These are phyloP conservation scores for Microcyclospora tardicrescens DNA, from an alignment of 2,329 filamentous ascomycete genomes.

Conservation along the genomic window DNA sequence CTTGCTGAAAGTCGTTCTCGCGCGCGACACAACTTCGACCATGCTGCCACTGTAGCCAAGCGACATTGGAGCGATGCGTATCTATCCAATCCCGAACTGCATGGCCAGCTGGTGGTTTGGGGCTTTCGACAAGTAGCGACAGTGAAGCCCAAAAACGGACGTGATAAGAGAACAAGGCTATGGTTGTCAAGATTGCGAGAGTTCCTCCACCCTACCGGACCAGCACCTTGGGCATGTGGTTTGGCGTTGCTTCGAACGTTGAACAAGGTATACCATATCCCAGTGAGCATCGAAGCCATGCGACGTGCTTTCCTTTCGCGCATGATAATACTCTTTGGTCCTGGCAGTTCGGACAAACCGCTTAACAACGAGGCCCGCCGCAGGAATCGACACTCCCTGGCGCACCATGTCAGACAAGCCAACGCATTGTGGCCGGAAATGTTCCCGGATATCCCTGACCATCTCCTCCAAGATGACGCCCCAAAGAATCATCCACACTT, in stretches of 20 bases:
- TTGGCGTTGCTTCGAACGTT: slow-evolving; percentile 17
- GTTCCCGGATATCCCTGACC: too few relatives aligned
- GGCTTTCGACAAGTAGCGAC: slow-evolving; percentile 5
- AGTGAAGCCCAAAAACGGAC: neutral
- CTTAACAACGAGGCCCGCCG: slow-evolving; percentile 10
- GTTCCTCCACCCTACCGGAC: neutral
- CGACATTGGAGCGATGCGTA: neutral
- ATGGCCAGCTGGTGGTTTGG: slow-evolving; percentile 22
- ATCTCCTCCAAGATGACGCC: too few relatives aligned
- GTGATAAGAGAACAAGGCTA: neutral
- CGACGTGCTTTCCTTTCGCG: slow-evolving; percentile 14
- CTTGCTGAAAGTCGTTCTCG: slow-evolving; percentile 27
- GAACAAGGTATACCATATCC: slow-evolving; percentile 10
- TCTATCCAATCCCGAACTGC: slow-evolving; percentile 9
- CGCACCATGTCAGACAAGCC: slow-evolving; percentile 19
- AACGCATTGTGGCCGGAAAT: slow-evolving; percentile 13
- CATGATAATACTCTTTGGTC: slow-evolving; percentile 25
- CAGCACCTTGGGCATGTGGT: slow-evolving; percentile 18
- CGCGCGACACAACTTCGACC: neutral
- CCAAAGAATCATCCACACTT: too few relatives aligned
- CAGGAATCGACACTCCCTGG: slow-evolving; percentile 13
- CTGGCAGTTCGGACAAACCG: slow-evolving; percentile 12
- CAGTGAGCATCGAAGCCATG: slow-evolving; percentile 8
- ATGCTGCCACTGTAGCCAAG: neutral
- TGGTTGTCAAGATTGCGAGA: neutral